Evolutionary conservation across 2,329 filamentous ascomycete genomes (phyloP).

Genomic region (Camillea tinctor): DNA sequence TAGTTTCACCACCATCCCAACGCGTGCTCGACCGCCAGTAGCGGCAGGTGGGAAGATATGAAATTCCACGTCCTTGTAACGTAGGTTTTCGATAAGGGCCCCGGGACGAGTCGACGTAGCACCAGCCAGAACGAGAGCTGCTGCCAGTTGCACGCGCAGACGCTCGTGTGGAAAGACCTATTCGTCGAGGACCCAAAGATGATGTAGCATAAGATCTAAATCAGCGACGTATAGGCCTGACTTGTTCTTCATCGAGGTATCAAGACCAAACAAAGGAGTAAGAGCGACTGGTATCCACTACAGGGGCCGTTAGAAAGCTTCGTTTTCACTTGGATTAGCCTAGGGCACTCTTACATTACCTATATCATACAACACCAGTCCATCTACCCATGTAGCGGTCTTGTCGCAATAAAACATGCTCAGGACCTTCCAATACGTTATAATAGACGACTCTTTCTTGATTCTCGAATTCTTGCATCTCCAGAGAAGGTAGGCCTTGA

Average conservation of each 20-base stretch:
- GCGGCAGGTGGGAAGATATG: slow-evolving; percentile 21
- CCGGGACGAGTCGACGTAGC: slow-evolving; percentile 23
- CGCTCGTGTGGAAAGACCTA: slow-evolving; percentile 26
- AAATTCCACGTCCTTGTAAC: slow-evolving; percentile 28
- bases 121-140: slow-evolving; percentile 21
- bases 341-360: slow-evolving; percentile 13
- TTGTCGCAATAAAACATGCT: slow-evolving; percentile 20
- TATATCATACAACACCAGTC: slow-evolving; percentile 20
- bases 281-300: slow-evolving; percentile 19
- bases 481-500: slow-evolving; percentile 23
- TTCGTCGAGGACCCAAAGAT: slow-evolving; percentile 22
- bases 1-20: slow-evolving; percentile 24
- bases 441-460: slow-evolving; percentile 17
- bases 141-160: slow-evolving; percentile 21
- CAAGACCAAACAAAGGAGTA: slow-evolving; percentile 13
- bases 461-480: slow-evolving; percentile 20
- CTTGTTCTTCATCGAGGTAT: slow-evolving; percentile 25
- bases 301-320: slow-evolving; percentile 6
- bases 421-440: slow-evolving; percentile 21
- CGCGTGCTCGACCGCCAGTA: slow-evolving; percentile 13
- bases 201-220: slow-evolving; percentile 21
- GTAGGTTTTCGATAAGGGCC: slow-evolving; percentile 24
- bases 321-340: slow-evolving; percentile 1
- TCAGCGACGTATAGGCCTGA: slow-evolving; percentile 22
- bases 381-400: slow-evolving; percentile 12